Evolutionary conservation across 1,284 basidiomycete species (phyloP).

Genomic region (Leucoagaricus sp.): DNA sequence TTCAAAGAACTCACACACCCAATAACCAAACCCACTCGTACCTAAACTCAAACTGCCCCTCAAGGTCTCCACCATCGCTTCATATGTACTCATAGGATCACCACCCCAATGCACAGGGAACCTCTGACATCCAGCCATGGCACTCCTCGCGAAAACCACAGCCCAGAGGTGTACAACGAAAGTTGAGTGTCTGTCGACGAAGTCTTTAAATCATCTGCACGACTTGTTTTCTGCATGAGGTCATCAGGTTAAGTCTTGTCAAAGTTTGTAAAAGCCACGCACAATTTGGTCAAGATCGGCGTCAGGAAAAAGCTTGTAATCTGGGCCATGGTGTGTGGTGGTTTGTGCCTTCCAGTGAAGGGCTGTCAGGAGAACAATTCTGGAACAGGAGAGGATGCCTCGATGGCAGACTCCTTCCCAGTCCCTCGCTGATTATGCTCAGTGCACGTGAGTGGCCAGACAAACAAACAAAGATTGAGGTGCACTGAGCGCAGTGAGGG

Average conservation of each 20-base stretch:
- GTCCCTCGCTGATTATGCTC: too few species aligned
- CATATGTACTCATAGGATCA: constrained; percentile 62
- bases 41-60: constrained; percentile 57
- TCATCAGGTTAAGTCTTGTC: neutral
- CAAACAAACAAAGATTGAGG: too few species aligned
- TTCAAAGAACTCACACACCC: constrained; percentile 40
- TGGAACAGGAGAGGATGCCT: constrained; percentile 26
- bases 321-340: constrained; percentile 22
- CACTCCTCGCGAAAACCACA: constrained; percentile 57
- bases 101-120: constrained; percentile 61
- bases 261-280: neutral
- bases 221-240: neutral
- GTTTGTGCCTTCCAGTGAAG: constrained; percentile 34
- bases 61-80: constrained; percentile 64
- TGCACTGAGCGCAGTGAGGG: too few species aligned
- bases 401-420: too few species aligned
- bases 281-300: constrained; percentile 22
- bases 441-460: too few species aligned
- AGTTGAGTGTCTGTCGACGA: constrained; percentile 17
- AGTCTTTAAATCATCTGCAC: neutral
- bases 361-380: constrained; percentile 24
- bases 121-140: constrained; percentile 55
- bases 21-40: constrained; percentile 55
- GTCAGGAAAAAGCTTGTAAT: constrained; percentile 30
- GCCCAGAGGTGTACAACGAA: constrained; percentile 37